Evolutionary conservation across 164 flowering plant genomes (phyloP), one percentile per base, ranked within the genome.

Genomic region (Vitis rupestris): DNA sequence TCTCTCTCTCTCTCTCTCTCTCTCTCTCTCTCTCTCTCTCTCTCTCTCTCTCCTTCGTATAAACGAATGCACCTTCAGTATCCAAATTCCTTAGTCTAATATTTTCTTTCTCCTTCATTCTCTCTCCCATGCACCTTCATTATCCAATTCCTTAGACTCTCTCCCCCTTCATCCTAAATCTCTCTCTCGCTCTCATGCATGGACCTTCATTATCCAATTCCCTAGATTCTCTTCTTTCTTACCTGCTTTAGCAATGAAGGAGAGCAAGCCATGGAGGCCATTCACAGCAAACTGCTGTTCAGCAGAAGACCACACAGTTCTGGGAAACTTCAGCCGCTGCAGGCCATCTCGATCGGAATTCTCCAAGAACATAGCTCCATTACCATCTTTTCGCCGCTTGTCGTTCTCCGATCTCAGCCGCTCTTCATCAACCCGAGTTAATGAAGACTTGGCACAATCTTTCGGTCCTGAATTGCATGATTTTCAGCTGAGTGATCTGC

Each of bases 381-480:
- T 83, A 29, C 88, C 97, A 0, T 93, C 98, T 0, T 95, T 93
- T 71, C 75, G 94, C 4, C 71, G 90, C 3, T 59, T 91, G 49
- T 89, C 98, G 0, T 86, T 86, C 79, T 91, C 98, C 0, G 93
- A 93, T 64, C 81, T 91, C 2, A 90, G 94, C 66, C 83, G 86
- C 4, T 84, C 95, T 5, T 88, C 97, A 0, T 95, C 99, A 3
- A 72, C 74, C 0, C 80, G 90, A 2, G 74, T 92, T 55, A 84
- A 71, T 14, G 99, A 95, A 49, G 97, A 91, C 60, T 76, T 92
- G 1, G 86, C 93, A 1, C 94, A 88, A 65, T 63, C 90, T 1
- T 87, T 93, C 44, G 98, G 90, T n/a, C 73, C 82, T 0, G 96
- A 90, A 37, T 79, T 95, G 79, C 76, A 70, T 66, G 94, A 80